A percentile compares a stretch with the other conserved stretches of the same genome.
Evolutionary conservation across 1,284 basidiomycete species (phyloP).

Genomic region (Cystobasidiaceae sp.): DNA sequence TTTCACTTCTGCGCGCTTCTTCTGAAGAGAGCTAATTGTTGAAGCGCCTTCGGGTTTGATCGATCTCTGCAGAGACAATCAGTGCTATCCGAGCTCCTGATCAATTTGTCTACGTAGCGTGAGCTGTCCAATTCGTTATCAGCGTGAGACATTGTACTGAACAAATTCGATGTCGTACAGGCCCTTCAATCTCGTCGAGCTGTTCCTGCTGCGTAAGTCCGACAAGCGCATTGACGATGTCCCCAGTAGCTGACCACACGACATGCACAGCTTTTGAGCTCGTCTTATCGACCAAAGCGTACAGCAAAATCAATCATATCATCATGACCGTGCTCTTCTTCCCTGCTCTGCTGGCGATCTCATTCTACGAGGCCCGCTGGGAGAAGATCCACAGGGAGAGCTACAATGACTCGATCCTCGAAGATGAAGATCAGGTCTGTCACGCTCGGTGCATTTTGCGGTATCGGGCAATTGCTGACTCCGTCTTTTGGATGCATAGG

Average conservation of each 20-base stretch:
- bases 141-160: slow-evolving; percentile 27
- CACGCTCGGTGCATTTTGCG: slow-evolving; percentile 1
- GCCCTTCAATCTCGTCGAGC: slow-evolving; percentile 76
- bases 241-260: not conserved
- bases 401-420: slow-evolving; percentile 8
- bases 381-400: slow-evolving; percentile 17
- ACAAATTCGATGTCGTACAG: slow-evolving; percentile 42
- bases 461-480: slow-evolving; percentile 31
- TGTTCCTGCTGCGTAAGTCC: slow-evolving; percentile 35
- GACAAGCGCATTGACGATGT: not conserved
- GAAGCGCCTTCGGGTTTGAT: not conserved
- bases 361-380: slow-evolving; percentile 63
- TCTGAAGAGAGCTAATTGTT: not conserved
- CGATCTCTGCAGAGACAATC: slow-evolving; percentile 39
- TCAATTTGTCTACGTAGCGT: slow-evolving; percentile 49
- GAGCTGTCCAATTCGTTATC: slow-evolving; percentile 21
- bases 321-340: slow-evolving; percentile 76
- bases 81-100: slow-evolving; percentile 63
- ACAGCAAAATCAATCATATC: slow-evolving; percentile 68
- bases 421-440: slow-evolving; percentile 38
- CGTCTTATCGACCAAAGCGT: slow-evolving; percentile 47
- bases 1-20: slow-evolving; percentile 35
- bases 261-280: slow-evolving; percentile 35
- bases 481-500: not conserved
- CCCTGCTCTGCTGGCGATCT: slow-evolving; percentile 66